These are phyloP conservation scores for Termitomyces sp. DNA, from an alignment of 768 basidiomycete genomes.

Conservation along the genomic window DNA sequence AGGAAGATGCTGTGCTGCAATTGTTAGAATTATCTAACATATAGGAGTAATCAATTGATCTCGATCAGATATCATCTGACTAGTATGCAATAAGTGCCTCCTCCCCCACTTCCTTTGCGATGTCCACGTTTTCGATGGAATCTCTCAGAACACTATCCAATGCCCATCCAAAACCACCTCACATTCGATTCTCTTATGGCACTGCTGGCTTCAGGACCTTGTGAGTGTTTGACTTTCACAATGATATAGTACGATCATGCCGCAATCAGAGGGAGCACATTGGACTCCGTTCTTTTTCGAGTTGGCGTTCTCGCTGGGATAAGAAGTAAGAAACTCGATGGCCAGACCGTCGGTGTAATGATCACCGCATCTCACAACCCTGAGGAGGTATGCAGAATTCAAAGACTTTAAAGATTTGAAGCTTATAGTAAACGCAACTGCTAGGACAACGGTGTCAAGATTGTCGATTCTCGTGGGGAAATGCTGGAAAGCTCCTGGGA, in stretches of 20 bases:
- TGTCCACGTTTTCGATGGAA: conserved; percentile 38
- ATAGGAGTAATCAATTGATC: conserved; percentile 12
- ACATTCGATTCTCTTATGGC: conserved; percentile 79
- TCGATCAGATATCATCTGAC: conserved; percentile 4
- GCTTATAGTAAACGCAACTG: background rate
- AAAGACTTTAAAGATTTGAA: conserved; percentile 11
- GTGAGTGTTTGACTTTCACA: conserved; percentile 44
- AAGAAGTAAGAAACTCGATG: conserved; percentile 87
- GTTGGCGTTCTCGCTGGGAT: conserved; percentile 88
- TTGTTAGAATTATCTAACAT: background rate
- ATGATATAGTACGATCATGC: conserved; percentile 12
- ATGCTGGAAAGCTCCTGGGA: conserved; percentile 98
- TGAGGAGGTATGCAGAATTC: conserved; percentile 61
- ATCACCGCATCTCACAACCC: conserved; percentile 99
- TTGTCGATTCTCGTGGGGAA: conserved; percentile 95
- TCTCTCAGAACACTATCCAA: conserved; percentile 49
- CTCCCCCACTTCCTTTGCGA: conserved; percentile 14
- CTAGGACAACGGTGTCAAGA: conserved; percentile 98
- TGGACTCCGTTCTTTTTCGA: conserved; percentile 93
- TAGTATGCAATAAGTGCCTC: background rate
- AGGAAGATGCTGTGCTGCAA: conserved; percentile 8
- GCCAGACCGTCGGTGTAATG: conserved; percentile 95
- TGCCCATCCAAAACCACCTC: conserved; percentile 68
- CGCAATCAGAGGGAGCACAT: conserved; percentile 51
- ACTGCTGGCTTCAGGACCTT: conserved; percentile 92